Evolutionary conservation across 2,329 filamentous ascomycete species (phyloP).

Genomic region (Aspergillus sp.): DNA sequence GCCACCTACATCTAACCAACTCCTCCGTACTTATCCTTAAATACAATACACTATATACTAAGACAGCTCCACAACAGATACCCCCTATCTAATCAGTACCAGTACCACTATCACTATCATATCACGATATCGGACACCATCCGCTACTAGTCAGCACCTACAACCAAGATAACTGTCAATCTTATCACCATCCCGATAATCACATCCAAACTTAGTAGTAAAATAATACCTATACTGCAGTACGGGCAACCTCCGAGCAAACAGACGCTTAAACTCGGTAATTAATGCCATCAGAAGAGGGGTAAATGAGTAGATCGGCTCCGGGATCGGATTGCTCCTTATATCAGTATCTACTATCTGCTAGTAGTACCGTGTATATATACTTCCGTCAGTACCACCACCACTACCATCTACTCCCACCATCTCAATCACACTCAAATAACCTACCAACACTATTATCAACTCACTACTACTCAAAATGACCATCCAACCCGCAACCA

Average conservation of each 20-base stretch:
- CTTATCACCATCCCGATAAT: not conserved
- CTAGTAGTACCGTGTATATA: not conserved
- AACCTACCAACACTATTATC: too few species aligned
- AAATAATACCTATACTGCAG: too few species aligned
- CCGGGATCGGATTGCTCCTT: not conserved
- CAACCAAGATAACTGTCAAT: not conserved
- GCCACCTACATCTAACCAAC: too few species aligned
- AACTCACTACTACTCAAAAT: not conserved
- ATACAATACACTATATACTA: too few species aligned
- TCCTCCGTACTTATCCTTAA: too few species aligned
- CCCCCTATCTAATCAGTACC: not conserved
- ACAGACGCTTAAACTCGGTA: not conserved
- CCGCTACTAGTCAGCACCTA: not conserved
- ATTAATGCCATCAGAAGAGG: not conserved
- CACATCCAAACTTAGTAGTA: not conserved
- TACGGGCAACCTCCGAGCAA: constrained; percentile 1
- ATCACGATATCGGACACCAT: not conserved
- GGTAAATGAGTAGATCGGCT: not conserved
- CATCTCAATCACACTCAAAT: too few species aligned
- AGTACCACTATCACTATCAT: not conserved
- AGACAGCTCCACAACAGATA: not conserved
- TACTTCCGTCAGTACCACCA: not conserved
- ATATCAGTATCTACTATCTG: not conserved
- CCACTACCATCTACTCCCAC: too few species aligned
- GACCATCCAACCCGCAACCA: not conserved